Evolutionary conservation across 1,284 basidiomycete species (phyloP), one percentile per base, ranked within the genome.

Genomic region (Puccinia horiana): DNA sequence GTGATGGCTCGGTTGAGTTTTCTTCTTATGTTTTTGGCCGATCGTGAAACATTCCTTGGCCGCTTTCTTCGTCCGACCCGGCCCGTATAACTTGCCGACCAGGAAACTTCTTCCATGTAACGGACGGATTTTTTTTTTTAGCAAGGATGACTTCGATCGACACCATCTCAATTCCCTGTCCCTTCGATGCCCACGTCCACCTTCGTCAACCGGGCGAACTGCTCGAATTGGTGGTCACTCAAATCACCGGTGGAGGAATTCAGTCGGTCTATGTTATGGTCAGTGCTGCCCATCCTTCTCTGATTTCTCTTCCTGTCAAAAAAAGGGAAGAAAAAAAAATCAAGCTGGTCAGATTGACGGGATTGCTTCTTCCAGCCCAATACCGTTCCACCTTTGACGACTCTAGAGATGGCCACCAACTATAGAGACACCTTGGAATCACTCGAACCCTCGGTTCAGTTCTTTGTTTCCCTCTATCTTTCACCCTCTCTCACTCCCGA

Each of bases 401-500:
- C 90, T 11, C 93, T 94, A 2, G 91, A 92, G 42, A 91, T 92
- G 85, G 95, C 95, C 0, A 85, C 96, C 63, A 89, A 90, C 72
- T 99, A 99, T 89, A 92, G 93, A 85, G 88, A 90, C 6, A 88
- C 91, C 70, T 90, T 99, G 26, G 89, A 94, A 85, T 88, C 88
- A 52, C 91, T 98, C 83, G 93, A 94, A 63, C 91, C 94, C 9
- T 87, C 89, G 67, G 91, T 93, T 52, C 91, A 95, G 88, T 98
- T 94, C 88, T 89, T 99, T 56, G 96, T 98, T 93, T 98, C 96
- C 0, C 90, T 99, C 61, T 99, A 99, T 88, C 91, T 99, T 12
- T 94, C 92, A 61, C 93, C 94, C 0, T 92, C 93, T 61, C 91
- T 99, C 72, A 96, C 95, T 0, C 94, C 95, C 0, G 92, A 93